Base-by-base conservation (phyloP, 306 rosid species). In the Dicorynia guianensis region DNA sequence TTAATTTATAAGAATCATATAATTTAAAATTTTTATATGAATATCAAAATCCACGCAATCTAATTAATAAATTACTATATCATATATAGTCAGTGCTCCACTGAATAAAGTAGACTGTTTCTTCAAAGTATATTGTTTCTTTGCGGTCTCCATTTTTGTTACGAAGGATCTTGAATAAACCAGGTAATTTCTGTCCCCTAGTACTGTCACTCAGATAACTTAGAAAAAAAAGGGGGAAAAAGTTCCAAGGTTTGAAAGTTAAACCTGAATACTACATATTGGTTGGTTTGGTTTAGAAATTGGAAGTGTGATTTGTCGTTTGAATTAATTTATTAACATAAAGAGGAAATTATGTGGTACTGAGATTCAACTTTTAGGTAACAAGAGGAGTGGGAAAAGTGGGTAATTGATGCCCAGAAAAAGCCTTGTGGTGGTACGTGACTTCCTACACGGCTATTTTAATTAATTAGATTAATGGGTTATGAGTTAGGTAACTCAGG, bases 41-140 rank as follows among this genome's bases (percentile, higher is more conserved):
- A 40, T 63, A 40, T 75, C 40, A 64, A 47, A 65, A 35, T 52
- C 46, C 33, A 14, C n/a, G 40, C 50, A 33, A 25, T 42, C 25
- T 14, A 72, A 3, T 67, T n/a, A n/a, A n/a, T n/a, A 56, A 56
- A 76, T 4, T 44, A 67, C n/a, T 12, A 34, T 56, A 66, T 66
- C 72, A 25, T 19, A 25, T 19, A 33, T 67, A 35, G 39, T 46
- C 19, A 66, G 80, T 67, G 80, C 74, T 67, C 67, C 80, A 76
- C 56, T 55, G 11, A 65, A 42, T 55, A 67, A 66, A 76, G 80
- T 44, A 40, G 40, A 76, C 11, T 42, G 48, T 72, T 62, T 47
- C 54, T 63, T 52, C 7, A 30, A 33, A 40, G 35, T 20, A 4
- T 4, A 38, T 12, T 39, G 54, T 43, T 55, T 57, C 43, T 56